phyloP scores from a whole-genome alignment of 1,139 yeast genomes.

The Taphrina sp. region DNA sequence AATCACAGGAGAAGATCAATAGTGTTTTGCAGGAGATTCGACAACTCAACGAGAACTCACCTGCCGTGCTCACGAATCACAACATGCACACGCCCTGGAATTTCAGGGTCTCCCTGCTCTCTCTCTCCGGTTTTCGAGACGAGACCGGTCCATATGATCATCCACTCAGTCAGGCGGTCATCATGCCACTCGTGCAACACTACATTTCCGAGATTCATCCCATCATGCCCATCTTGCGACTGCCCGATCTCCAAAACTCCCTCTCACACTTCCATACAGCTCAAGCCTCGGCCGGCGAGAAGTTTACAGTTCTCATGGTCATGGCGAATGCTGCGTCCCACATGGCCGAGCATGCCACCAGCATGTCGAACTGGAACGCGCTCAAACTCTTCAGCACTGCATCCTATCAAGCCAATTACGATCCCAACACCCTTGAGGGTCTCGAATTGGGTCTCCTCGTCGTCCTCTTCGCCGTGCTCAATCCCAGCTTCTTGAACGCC shows the following conservation, averaged over 20 bases:
- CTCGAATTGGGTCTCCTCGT: conserved; percentile 13
- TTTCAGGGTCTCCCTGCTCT: conserved; percentile 5
- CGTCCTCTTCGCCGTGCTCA: conserved; percentile 14
- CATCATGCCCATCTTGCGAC: conserved; percentile 1
- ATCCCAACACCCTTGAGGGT: conserved; percentile 26
- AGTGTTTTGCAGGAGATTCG: conserved; percentile 3
- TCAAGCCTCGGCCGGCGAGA: conserved; percentile 8
- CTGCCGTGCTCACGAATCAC: conserved; percentile 15
- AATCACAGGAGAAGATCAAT: conserved; percentile 2
- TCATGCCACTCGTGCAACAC: conserved; percentile 21
- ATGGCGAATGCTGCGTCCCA: conserved; percentile 22
- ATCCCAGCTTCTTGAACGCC: conserved; percentile 16
- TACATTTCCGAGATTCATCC: conserved; percentile 14
- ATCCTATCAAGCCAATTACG: conserved; percentile 6
- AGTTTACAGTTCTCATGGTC: conserved; percentile 14
- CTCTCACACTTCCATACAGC: not conserved
- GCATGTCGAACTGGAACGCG: conserved; percentile 19
- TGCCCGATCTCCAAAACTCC: conserved; percentile 6
- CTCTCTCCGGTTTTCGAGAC: conserved; percentile 27
- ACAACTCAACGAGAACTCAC: conserved; percentile 3
- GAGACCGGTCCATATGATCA: conserved; percentile 25
- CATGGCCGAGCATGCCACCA: conserved; percentile 11
- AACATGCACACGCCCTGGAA: conserved; percentile 21
- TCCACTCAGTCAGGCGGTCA: conserved; percentile 1
- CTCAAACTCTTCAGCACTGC: conserved; percentile 23